These are phyloP conservation scores for Colletotrichum euphorbiae DNA, from an alignment of 2,329 filamentous ascomycete genomes.

Conservation along the genomic window DNA sequence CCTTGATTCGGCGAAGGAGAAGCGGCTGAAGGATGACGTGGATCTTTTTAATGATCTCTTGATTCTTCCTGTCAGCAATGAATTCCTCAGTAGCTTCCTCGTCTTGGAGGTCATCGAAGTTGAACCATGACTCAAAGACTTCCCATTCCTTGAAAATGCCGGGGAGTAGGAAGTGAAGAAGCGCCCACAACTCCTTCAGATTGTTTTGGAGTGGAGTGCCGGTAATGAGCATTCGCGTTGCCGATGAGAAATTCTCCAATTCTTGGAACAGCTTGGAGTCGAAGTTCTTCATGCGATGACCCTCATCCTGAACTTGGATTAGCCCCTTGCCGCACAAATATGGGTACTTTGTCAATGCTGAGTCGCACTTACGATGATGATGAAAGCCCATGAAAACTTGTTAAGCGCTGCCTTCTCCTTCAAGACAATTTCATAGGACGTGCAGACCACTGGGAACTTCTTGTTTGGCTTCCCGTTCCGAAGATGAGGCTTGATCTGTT, in stretches of 20 bases:
- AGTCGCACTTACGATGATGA: slow-evolving; percentile 78
- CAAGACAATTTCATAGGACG: slow-evolving; percentile 96
- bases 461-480: slow-evolving; percentile 67
- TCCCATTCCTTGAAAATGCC: slow-evolving; percentile 94
- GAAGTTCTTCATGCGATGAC: slow-evolving; percentile 96
- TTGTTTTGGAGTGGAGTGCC: slow-evolving; percentile 97
- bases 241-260: slow-evolving; percentile 87
- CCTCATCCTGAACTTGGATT: slow-evolving; percentile 76
- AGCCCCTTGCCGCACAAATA: slow-evolving; percentile 16
- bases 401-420: slow-evolving; percentile 85
- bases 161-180: slow-evolving; percentile 92
- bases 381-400: slow-evolving; percentile 94
- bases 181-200: slow-evolving; percentile 91
- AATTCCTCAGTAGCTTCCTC: slow-evolving; percentile 83
- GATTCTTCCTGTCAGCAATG: slow-evolving; percentile 76
- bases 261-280: slow-evolving; percentile 93
- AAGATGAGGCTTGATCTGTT: slow-evolving; percentile 77
- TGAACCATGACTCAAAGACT: slow-evolving; percentile 95
- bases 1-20: slow-evolving; percentile 87
- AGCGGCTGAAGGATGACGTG: slow-evolving; percentile 94
- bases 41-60: slow-evolving; percentile 74
- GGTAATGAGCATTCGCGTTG: slow-evolving; percentile 91
- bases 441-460: slow-evolving; percentile 91
- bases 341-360: no score
- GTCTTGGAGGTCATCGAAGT: slow-evolving; percentile 92